phyloP scores from a whole-genome alignment of 768 basidiomycete species.

The Kockovaella imperatae region DNA sequence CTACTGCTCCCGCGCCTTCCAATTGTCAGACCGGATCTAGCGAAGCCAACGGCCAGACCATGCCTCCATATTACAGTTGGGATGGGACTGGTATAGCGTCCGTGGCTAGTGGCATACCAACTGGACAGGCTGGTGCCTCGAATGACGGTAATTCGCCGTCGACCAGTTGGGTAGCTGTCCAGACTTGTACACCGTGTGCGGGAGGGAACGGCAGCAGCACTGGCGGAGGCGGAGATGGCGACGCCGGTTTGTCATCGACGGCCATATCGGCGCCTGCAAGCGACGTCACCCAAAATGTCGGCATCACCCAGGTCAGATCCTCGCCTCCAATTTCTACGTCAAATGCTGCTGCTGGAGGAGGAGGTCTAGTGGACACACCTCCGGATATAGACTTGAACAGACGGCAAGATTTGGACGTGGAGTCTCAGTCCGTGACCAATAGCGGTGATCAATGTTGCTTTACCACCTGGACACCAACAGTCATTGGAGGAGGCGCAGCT shows the following conservation, averaged over 20 bases:
- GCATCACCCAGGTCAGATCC: constrained; percentile 14
- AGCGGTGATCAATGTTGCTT: constrained; percentile 34
- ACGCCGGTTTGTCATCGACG: neutral
- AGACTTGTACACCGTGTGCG: constrained; percentile 21
- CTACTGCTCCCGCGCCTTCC: constrained; percentile 10
- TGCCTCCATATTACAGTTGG: constrained; percentile 14
- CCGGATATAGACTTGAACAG: no score
- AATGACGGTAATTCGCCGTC: neutral
- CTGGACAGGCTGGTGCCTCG: neutral
- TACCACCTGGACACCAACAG: constrained; percentile 33
- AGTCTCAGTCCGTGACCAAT: no score
- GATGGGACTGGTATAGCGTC: neutral
- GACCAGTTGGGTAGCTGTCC: constrained; percentile 14
- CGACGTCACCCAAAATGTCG: constrained; percentile 14
- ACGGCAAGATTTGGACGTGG: no score
- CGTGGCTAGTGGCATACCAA: constrained; percentile 3
- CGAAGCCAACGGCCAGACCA: constrained; percentile 21
- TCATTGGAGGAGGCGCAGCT: constrained; percentile 14
- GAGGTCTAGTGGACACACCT: neutral
- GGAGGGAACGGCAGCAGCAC: constrained; percentile 2
- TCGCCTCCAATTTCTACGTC: neutral
- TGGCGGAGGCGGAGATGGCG: neutral
- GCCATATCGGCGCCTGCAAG: neutral
- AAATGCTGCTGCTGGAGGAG: neutral
- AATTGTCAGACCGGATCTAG: constrained; percentile 19